Conservation (phyloP, 2,329 filamentous ascomycete genomes). For the Scopulariopsis brevicaulis region DNA sequence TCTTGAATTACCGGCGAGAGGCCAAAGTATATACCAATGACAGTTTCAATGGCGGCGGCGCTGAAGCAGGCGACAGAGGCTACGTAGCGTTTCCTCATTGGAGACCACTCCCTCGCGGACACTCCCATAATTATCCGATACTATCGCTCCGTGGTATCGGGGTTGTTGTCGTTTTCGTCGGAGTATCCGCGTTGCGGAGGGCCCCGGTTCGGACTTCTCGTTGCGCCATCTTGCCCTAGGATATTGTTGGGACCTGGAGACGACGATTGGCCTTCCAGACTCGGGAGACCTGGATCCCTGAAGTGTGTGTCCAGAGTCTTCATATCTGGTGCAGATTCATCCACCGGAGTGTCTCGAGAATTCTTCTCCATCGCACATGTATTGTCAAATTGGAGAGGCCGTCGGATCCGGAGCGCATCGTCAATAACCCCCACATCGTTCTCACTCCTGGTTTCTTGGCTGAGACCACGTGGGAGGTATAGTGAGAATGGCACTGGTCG, state of each 20-base stretch:
- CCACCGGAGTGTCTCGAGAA: too few relatives aligned
- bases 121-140: background rate
- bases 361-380: background rate
- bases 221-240: background rate
- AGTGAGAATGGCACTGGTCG: background rate
- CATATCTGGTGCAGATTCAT: too few relatives aligned
- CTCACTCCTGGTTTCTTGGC: background rate
- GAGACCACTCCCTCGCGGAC: slow-evolving; percentile 54
- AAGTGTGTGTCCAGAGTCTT: too few relatives aligned
- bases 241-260: background rate
- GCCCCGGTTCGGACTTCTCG: too few relatives aligned
- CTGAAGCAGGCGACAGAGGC: slow-evolving; percentile 62
- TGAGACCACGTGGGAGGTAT: background rate
- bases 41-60: slow-evolving; percentile 57
- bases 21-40: slow-evolving; percentile 67
- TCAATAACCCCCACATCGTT: background rate
- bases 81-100: slow-evolving; percentile 53
- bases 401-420: background rate
- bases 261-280: background rate
- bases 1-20: slow-evolving; percentile 73
- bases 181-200: background rate
- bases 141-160: background rate
- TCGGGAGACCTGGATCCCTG: too few relatives aligned
- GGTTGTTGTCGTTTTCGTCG: background rate
- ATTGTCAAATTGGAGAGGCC: background rate